Percentiles rank a stretch among this genome's conserved stretches.
Evolutionary conservation across 2,329 filamentous ascomycete species (phyloP).

Genomic region (Nothophaeocryptopus gaeumannii): DNA sequence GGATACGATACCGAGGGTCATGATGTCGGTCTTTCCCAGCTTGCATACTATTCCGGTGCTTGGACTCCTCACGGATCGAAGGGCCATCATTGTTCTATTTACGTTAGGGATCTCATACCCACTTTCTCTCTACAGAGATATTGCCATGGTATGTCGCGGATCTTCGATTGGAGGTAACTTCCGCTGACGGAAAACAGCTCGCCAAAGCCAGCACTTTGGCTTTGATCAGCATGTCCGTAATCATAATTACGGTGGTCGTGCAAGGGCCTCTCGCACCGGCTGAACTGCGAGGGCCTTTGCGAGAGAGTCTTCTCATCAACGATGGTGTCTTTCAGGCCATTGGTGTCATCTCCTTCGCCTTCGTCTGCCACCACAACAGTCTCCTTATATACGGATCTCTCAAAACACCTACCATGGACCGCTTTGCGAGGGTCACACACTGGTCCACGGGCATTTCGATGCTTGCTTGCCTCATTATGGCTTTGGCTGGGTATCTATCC

Average conservation of each 20-base stretch:
- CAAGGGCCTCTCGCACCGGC: constrained; percentile 74
- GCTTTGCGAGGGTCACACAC: constrained; percentile 89
- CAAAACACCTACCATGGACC: constrained; percentile 89
- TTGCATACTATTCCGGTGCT: constrained; percentile 71
- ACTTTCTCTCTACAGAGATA: constrained; percentile 89
- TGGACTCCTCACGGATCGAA: constrained; percentile 76
- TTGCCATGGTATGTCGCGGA: constrained; percentile 71
- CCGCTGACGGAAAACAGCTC: constrained; percentile 54
- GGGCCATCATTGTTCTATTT: constrained; percentile 83
- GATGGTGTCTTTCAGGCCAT: constrained; percentile 90
- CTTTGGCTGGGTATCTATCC: constrained; percentile 81
- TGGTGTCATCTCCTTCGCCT: constrained; percentile 93
- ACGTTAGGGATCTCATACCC: constrained; percentile 84
- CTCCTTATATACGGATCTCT: constrained; percentile 96
- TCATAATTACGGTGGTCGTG: constrained; percentile 80
- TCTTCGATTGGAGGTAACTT: background rate
- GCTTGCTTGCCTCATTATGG: constrained; percentile 86
- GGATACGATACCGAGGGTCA: constrained; percentile 89
- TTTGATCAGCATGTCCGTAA: constrained; percentile 87
- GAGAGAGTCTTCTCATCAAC: constrained; percentile 72
- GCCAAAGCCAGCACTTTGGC: constrained; percentile 94
- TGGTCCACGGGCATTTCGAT: constrained; percentile 88
- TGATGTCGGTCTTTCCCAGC: constrained; percentile 76
- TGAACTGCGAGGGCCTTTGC: constrained; percentile 69
- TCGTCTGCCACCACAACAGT: constrained; percentile 87